Percentiles rank a stretch among this genome's conserved stretches.
These are phyloP conservation scores for Fusarium haematococcum DNA, from an alignment of 2,329 filamentous ascomycete species.

Conservation along the genomic window DNA sequence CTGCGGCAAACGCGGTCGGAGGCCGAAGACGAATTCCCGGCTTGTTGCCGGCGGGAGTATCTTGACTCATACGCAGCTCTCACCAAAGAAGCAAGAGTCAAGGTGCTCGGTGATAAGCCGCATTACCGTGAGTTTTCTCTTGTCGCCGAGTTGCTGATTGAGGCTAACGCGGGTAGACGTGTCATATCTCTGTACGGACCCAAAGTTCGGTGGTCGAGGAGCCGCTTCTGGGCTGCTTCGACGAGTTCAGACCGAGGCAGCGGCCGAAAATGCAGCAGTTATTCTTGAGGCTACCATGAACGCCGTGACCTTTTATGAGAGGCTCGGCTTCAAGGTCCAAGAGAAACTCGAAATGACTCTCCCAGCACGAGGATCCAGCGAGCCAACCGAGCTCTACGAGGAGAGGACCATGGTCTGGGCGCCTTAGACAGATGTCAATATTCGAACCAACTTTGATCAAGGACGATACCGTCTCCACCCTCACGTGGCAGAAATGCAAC, in stretches of 20 bases:
- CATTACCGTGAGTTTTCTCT: conserved; percentile 53
- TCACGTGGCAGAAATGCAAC: conserved; percentile 39
- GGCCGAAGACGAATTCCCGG: conserved; percentile 46
- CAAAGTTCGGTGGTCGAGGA: conserved; percentile 50
- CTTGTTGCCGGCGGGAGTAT: conserved; percentile 45
- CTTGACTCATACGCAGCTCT: conserved; percentile 50
- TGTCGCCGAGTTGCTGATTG: background rate
- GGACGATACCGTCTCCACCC: conserved; percentile 33
- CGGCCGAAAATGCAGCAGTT: conserved; percentile 47
- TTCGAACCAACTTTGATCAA: background rate
- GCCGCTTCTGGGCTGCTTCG: conserved; percentile 50
- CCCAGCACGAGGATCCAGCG: conserved; percentile 43
- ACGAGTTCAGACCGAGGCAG: conserved; percentile 49
- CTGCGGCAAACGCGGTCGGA: conserved; percentile 20
- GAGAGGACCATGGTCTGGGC: conserved; percentile 51
- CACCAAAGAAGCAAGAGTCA: conserved; percentile 47
- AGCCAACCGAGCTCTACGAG: conserved; percentile 49
- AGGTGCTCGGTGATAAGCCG: conserved; percentile 44
- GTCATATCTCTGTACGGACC: conserved; percentile 55
- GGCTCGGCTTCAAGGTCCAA: conserved; percentile 50
- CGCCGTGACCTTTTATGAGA: conserved; percentile 53
- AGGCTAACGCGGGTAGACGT: conserved; percentile 47
- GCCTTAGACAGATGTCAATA: conserved; percentile 12
- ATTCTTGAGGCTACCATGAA: conserved; percentile 55
- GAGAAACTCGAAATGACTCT: conserved; percentile 52